A percentile compares a stretch with the other conserved stretches of the same genome.
These are phyloP conservation scores for Castanea mollissima DNA, from an alignment of 306 rosid species.

Conservation along the genomic window DNA sequence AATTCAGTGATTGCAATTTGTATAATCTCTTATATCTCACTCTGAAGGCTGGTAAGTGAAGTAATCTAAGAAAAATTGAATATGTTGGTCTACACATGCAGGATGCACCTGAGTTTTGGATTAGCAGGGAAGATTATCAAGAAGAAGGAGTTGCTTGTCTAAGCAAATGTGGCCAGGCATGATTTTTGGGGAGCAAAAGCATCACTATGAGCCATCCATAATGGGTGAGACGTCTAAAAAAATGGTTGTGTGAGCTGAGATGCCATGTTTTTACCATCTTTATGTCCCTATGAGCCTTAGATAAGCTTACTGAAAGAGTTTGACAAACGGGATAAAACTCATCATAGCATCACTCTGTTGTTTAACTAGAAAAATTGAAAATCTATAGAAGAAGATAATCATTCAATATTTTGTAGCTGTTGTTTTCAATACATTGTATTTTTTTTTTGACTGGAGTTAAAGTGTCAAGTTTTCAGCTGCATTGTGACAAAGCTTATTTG, in stretches of 20 bases:
- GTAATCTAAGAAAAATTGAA: constrained; percentile 29
- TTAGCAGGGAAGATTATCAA: constrained; percentile 91
- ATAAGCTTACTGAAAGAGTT: constrained; percentile 10
- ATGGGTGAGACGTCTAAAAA: constrained; percentile 27
- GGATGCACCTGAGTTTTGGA: constrained; percentile 99
- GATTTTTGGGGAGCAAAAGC: constrained; percentile 43
- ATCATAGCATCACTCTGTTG: background rate
- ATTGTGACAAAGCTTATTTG: background rate
- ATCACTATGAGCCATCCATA: background rate
- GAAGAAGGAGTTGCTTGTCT: constrained; percentile 94
- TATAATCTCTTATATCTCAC: background rate
- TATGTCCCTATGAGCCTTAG: constrained; percentile 16
- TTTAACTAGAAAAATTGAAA: constrained; percentile 9
- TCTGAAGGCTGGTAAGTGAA: background rate
- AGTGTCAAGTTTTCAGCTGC: background rate
- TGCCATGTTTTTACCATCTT: constrained; percentile 14
- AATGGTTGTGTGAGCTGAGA: constrained; percentile 26
- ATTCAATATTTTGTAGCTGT: constrained; percentile 13
- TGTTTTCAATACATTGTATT: background rate
- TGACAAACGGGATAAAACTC: constrained; percentile 12
- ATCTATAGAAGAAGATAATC: constrained; percentile 8
- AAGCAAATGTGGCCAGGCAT: constrained; percentile 86
- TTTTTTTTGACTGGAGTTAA: background rate
- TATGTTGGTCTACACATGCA: constrained; percentile 42
- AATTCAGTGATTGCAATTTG: background rate